Evolutionary conservation across 768 basidiomycete species (phyloP), one percentile per base, ranked within the genome.

Genomic region (Boletus rubescentipes): DNA sequence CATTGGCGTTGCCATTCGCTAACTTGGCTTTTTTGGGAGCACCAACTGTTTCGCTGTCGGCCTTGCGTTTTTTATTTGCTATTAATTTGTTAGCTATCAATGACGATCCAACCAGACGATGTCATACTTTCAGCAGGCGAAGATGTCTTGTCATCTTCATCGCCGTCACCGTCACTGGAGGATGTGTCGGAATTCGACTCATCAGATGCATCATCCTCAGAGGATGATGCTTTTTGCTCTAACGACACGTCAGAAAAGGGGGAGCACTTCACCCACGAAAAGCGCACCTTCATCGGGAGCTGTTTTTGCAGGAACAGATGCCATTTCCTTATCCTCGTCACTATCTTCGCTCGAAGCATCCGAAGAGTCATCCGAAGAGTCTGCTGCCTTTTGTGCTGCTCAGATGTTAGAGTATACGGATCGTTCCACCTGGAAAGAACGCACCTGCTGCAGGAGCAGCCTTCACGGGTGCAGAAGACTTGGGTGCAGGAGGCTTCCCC

Each of bases 21-120:
- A 87, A 76, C 77, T 94, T 97, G 62, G 77, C 80, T 73, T 96
- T 96, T 80, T 98, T 96, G 35, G 82, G 72, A 37, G 85, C 79
- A 14, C 78, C 79, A 40, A 80, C 74, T 18, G 72, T 73, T 26
- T 81, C 81, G 20, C 80, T 81, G 26, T 84, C 83, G 29, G 89
- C 91, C 74, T 95, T 95, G 62, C 93, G 87, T 73, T 96, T 96
- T 55, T 81, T 85, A 21, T 51, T 43, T 38, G 46, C 57, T 53
- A 39, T 14, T 10, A 12, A 16, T 26, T n/a, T 30, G 51, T 61
- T 38, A 43, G 31, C 32, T 40, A 45, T 45, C 40, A 36, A 55
- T 30, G 35, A 48, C 30, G 10, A 26, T 30, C n/a, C 38, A 32
- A 36, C 18, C 23, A 14, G 38, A 38, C 11, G 16, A 60, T 20